Evolutionary conservation across 2,329 filamentous ascomycete genomes (phyloP), one percentile per base, ranked within the genome.

Genomic region (Elsinoe fawcettii): DNA sequence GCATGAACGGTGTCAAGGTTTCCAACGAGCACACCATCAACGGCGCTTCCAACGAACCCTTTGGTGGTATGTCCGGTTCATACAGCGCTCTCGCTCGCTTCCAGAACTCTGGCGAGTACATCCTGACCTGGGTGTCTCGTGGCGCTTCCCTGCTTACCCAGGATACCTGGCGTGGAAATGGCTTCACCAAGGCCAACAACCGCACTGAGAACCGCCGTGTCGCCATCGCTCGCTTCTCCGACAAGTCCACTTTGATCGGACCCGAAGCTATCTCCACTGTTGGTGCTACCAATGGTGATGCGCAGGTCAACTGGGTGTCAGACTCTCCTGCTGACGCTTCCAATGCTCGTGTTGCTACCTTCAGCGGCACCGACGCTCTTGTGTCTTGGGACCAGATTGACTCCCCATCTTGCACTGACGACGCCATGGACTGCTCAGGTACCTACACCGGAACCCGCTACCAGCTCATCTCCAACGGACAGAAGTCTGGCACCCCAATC

Each of bases 11-110:
- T 27, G 73, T 80, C 63, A 84, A 84, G 70, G 74, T 85, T 59
- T 80, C 80, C 58, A 84, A 84, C 67, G 81, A 84, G 67, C 79
- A 82, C 61, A 78, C 77, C 20, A 82, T 78, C 60, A 84, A 84
- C 64, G 81, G 81, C 37, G 80, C 68, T 5, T 75, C 73, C 39
- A 79, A 80, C 49, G 81, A 84, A 67, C 71, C 80, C 25, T 78
- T 83, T 76, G 82, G 82, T 39, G 82, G 82, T 55, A 84, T 81
- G 79, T 74, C 75, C n/a, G 82, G 82, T 27, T 83, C 80, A 1
- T 85, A 83, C 72, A 81, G 78, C 63, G 72, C 70, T 6, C 75
- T 85, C 18, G 77, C 77, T 11, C 76, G 77, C 4, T 82, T 83
- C 69, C 68, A 75, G 44, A 73, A 71, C 58, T 74, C 73, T 18